Evolutionary conservation across 768 basidiomycete species (phyloP).

Genomic region (Mycena rosella): DNA sequence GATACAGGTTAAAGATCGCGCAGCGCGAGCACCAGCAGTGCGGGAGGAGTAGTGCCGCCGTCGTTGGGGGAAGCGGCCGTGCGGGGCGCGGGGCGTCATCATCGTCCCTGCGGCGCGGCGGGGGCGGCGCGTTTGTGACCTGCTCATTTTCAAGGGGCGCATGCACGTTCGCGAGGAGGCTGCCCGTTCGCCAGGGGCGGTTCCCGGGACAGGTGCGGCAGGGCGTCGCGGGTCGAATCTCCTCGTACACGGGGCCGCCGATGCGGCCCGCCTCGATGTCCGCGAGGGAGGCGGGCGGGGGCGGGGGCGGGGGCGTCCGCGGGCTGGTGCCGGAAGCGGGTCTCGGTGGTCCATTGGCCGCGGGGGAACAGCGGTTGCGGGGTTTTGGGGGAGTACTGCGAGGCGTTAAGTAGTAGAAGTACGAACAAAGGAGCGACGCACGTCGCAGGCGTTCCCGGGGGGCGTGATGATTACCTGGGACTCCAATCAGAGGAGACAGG

Average conservation of each 20-base stretch:
- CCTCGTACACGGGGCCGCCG: constrained; percentile 60
- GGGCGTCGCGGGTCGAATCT: neutral
- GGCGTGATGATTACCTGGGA: neutral
- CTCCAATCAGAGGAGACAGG: neutral
- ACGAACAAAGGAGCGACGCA: neutral
- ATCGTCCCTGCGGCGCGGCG: neutral
- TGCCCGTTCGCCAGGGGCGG: neutral
- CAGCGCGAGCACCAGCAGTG: constrained; percentile 77
- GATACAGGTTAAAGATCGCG: constrained; percentile 75
- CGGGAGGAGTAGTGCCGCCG: constrained; percentile 63
- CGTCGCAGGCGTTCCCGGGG: neutral
- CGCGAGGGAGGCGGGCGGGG: too few relatives aligned
- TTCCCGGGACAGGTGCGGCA: constrained; percentile 5
- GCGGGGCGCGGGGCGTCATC: neutral
- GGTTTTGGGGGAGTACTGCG: too few relatives aligned
- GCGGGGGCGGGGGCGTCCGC: neutral
- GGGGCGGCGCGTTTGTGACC: neutral
- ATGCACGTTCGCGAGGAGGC: neutral
- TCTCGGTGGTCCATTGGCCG: constrained; percentile 20
- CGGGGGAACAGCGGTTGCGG: too few relatives aligned
- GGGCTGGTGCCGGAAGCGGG: too few relatives aligned
- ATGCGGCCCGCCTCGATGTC: constrained; percentile 46
- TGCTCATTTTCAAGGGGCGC: neutral
- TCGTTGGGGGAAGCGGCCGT: constrained; percentile 25
- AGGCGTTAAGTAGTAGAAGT: too few relatives aligned